Percentiles rank a stretch among this genome's conserved stretches.
Conservation (phyloP, 805 yeast genomes). For the Nakazawaea siamensis region DNA sequence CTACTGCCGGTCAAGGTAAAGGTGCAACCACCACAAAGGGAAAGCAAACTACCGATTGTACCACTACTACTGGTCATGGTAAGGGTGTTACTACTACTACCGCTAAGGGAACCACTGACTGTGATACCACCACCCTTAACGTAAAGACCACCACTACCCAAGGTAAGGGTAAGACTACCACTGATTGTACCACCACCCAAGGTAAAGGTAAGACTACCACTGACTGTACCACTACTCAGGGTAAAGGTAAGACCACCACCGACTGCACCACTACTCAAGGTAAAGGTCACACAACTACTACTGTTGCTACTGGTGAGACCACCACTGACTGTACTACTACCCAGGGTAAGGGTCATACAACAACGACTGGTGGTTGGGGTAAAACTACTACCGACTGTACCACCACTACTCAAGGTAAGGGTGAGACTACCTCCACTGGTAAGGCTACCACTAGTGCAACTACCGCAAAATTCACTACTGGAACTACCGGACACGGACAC, state of each 20-base stretch:
- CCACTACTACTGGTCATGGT: neutral
- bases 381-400: neutral
- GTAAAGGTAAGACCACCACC: neutral
- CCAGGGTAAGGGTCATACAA: neutral
- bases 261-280: neutral
- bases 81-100: neutral
- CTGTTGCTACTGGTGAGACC: neutral
- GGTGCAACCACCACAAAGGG: neutral
- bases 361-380: neutral
- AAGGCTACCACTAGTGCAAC: too few relatives aligned
- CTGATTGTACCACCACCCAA: neutral
- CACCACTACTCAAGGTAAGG: too few relatives aligned
- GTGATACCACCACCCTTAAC: too few relatives aligned
- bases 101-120: neutral
- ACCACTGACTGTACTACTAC: neutral
- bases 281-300: neutral
- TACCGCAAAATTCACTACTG: too few relatives aligned
- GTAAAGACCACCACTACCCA: too few relatives aligned
- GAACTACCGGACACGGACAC: too few relatives aligned
- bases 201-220: neutral
- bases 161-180: too few relatives aligned
- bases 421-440: too few relatives aligned
- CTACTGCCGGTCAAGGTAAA: too few relatives aligned
- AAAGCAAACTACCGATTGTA: neutral
- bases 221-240: neutral